Evolutionary conservation across 2,329 filamentous ascomycete genomes (phyloP).

Genomic region (Xylariaceae sp.): DNA sequence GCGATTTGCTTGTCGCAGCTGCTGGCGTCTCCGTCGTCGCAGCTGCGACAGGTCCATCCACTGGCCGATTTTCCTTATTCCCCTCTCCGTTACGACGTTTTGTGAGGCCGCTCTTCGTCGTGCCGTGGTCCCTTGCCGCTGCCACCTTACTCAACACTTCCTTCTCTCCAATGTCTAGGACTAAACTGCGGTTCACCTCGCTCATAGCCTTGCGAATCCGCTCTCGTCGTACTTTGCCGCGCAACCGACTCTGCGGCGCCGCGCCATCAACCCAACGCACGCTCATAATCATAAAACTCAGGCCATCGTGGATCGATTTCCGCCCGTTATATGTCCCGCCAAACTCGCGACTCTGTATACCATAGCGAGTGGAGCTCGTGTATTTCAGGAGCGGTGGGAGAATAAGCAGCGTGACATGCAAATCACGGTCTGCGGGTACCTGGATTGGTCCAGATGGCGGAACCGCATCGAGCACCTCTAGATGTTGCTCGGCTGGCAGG

Average conservation of each 20-base stretch:
- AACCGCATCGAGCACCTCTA: constrained; percentile 47
- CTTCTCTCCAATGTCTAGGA: constrained; percentile 31
- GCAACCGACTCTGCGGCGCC: constrained; percentile 49
- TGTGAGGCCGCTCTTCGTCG: constrained; percentile 28
- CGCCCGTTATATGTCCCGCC: constrained; percentile 47
- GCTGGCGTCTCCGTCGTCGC: not conserved
- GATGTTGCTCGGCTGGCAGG: constrained; percentile 27
- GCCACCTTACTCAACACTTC: constrained; percentile 20
- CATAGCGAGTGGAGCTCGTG: constrained; percentile 66
- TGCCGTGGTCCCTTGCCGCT: constrained; percentile 24
- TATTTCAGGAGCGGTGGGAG: constrained; percentile 77
- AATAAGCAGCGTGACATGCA: constrained; percentile 82
- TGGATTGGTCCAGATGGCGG: constrained; percentile 57
- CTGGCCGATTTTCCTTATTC: constrained; percentile 45
- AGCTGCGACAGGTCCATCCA: not conserved
- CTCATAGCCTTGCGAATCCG: constrained; percentile 52
- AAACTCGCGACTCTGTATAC: constrained; percentile 77
- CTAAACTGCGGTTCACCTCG: constrained; percentile 42
- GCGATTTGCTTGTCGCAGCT: not conserved
- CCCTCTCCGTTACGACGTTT: constrained; percentile 25
- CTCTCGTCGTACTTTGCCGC: constrained; percentile 51
- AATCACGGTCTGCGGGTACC: constrained; percentile 64
- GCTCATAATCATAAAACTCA: constrained; percentile 79
- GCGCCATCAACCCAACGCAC: constrained; percentile 82
- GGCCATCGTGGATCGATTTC: constrained; percentile 63